These are phyloP conservation scores for Pinus tabuliformis DNA, from an alignment of 75 land plant species.

Conservation along the genomic window DNA sequence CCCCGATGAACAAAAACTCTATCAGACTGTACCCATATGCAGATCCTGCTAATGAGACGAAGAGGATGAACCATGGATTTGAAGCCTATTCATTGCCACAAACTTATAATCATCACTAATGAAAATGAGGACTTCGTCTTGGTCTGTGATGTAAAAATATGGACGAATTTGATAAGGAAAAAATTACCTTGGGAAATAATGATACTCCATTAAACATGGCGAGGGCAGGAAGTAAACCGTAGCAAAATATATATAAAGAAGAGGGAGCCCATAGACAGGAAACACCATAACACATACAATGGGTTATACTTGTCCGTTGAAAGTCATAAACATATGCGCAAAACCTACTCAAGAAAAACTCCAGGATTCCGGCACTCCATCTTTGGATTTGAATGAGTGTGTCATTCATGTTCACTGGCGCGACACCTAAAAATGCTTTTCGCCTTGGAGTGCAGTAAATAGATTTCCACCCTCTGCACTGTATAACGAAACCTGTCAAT, in stretches of 20 bases:
- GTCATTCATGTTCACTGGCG: conserved; percentile 31
- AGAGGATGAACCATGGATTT: no score
- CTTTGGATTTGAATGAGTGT: conserved; percentile 28
- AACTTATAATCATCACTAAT: no score
- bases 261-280: conserved; percentile 26
- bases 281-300: conserved; percentile 12
- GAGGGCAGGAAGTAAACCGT: conserved; percentile 36
- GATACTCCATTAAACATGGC: conserved; percentile 22
- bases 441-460: conserved; percentile 29
- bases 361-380: conserved; percentile 30
- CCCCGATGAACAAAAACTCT: no score
- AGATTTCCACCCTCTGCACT: conserved; percentile 47
- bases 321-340: conserved; percentile 19
- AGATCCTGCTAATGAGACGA: no score
- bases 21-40: no score
- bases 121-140: not conserved
- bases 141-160: not conserved
- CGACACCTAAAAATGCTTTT: conserved; percentile 37
- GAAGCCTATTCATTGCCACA: no score
- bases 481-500: conserved; percentile 53
- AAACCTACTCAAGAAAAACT: conserved; percentile 26
- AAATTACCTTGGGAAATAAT: conserved; percentile 42
- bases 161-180: not conserved
- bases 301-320: conserved; percentile 9
- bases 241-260: conserved; percentile 20